phyloP scores from a whole-genome alignment of 2,329 filamentous ascomycete genomes.

The Beauveria sp. region DNA sequence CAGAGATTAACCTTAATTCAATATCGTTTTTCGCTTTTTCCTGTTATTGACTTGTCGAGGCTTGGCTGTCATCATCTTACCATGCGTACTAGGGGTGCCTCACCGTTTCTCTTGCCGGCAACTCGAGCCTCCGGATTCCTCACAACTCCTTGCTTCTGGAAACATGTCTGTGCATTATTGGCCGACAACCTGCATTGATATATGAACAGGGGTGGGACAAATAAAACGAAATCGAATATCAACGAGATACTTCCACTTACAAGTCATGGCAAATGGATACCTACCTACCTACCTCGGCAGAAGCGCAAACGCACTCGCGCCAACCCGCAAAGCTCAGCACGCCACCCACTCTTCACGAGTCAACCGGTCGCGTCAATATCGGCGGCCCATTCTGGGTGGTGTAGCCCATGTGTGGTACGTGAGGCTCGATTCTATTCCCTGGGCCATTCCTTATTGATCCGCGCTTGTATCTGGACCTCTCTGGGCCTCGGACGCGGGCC shows the following conservation, averaged over 20 bases:
- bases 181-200: neutral
- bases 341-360: neutral
- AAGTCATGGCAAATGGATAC: neutral
- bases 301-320: neutral
- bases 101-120: neutral
- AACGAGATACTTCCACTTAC: neutral
- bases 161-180: constrained; percentile 3
- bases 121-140: neutral
- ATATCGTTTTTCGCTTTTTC: neutral
- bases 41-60: neutral
- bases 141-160: neutral
- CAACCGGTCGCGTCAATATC: neutral
- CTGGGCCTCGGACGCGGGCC: too few relatives aligned
- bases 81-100: neutral
- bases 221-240: neutral
- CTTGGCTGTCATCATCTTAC: neutral
- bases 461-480: too few relatives aligned
- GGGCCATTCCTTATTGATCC: too few relatives aligned
- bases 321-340: neutral
- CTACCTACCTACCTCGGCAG: neutral
- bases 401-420: neutral
- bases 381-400: neutral
- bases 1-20: neutral
- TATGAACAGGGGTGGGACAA: neutral
- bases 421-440: neutral